Evolutionary conservation across 1,284 basidiomycete species (phyloP), one percentile per base, ranked within the genome.

Genomic region (Grifola frondosa): DNA sequence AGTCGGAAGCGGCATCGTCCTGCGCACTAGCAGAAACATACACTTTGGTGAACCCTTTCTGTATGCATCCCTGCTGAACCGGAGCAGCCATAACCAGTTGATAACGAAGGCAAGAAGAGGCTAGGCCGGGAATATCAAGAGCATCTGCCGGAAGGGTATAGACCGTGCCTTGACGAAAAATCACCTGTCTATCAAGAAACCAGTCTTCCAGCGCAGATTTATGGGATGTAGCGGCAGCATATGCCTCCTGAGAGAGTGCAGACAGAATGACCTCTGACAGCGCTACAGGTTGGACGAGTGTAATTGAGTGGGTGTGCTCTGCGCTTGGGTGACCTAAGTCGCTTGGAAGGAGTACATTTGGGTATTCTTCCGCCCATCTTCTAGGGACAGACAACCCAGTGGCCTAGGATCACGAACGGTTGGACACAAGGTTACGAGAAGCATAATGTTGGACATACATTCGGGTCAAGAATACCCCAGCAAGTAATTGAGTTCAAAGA

Each of bases 21-120:
- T 58, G 49, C 30, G 61, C 57, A 4, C 53, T 62, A 42, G 63
- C 67, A 3, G 74, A 62, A 10, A 91, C 59, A 37, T 88, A 71
- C 33, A 93, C 67, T 31, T 68, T 72, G 1, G 91, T 90, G 20
- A 56, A 58, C 3, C 71, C 74, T 22, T 59, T 63, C 13, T 69
- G 62, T 6, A 78, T 73, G 46, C 73, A 66, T 13, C 92, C 92
- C 67, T 92, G 88, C 16, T 77, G 64, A 19, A 85, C 82, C 1
- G 91, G 91, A 47, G 88, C 80, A 4, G 76, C 56, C 65, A 81
- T 73, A 47, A 74, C 71, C 25, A 84, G 50, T 25, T 49, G 57
- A 44, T 68, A 66, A 25, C 65, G 26, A 32, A 50, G 45, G n/a
- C n/a, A n/a, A 6, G 42, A 30, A 4, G 32, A 44, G n/a, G 24